phyloP scores from a whole-genome alignment of 2,329 filamentous ascomycete species.

The Phoma sp. region DNA sequence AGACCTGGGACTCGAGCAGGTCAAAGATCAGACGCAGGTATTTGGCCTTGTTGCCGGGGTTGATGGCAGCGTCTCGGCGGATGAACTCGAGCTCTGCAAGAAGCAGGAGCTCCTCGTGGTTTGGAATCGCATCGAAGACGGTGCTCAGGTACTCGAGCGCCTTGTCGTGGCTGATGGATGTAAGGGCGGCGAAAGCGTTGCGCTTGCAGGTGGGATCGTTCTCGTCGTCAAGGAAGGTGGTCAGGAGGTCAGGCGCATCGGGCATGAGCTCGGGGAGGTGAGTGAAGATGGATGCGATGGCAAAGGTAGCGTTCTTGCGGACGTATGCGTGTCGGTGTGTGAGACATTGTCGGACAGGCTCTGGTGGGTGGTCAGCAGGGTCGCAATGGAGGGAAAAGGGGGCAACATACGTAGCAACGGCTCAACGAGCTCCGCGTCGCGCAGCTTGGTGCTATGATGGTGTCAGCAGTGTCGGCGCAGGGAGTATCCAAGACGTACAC shows the following conservation, averaged over 20 bases:
- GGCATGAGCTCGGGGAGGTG: conserved; percentile 92
- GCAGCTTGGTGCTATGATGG: conserved; percentile 73
- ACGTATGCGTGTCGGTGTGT: conserved; percentile 98
- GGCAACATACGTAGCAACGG: conserved; percentile 71
- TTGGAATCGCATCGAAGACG: conserved; percentile 91
- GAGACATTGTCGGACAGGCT: conserved; percentile 87
- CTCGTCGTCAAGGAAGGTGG: conserved; percentile 86
- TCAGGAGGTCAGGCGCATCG: conserved; percentile 90
- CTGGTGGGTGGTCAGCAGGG: conserved; percentile 26
- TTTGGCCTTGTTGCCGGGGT: conserved; percentile 91
- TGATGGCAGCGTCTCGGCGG: conserved; percentile 93
- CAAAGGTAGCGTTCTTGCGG: conserved; percentile 96
- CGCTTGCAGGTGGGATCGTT: conserved; percentile 96
- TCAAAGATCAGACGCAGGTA: conserved; percentile 97
- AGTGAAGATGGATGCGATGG: conserved; percentile 87
- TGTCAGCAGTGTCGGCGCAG: conserved; percentile 23
- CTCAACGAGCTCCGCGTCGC: conserved; percentile 94
- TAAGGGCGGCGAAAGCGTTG: conserved; percentile 92
- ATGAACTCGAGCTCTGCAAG: conserved; percentile 97
- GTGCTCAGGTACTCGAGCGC: conserved; percentile 85
- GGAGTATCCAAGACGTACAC: conserved; percentile 52
- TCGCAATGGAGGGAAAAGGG: neutral
- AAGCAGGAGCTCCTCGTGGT: conserved; percentile 91
- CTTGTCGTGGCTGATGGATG: conserved; percentile 91
- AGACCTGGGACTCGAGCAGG: conserved; percentile 87